These are phyloP conservation scores for Exserohilum rostratum DNA, from an alignment of 2,329 filamentous ascomycete genomes.

Conservation along the genomic window DNA sequence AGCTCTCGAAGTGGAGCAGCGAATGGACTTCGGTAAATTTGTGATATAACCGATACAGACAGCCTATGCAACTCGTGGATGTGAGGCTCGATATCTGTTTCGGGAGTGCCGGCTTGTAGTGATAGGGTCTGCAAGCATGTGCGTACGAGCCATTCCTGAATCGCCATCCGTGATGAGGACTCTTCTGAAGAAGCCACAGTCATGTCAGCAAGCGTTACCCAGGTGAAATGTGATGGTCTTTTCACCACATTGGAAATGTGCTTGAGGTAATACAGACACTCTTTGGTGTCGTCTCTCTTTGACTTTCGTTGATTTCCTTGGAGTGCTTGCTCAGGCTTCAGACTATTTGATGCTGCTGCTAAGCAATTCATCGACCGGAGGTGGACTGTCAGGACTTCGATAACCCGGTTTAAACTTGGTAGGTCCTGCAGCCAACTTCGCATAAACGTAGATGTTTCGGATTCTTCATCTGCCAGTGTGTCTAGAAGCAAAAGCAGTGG, in stretches of 20 bases:
- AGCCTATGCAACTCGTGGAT: slow-evolving; percentile 72
- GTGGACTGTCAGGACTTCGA: slow-evolving; percentile 44
- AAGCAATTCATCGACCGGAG: slow-evolving; percentile 42
- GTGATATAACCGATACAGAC: slow-evolving; percentile 68
- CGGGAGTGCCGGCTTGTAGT: slow-evolving; percentile 46
- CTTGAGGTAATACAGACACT: slow-evolving; percentile 78
- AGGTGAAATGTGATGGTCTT: slow-evolving; percentile 71
- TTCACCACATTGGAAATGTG: slow-evolving; percentile 75
- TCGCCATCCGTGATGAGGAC: slow-evolving; percentile 53
- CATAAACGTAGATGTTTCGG: slow-evolving; percentile 76
- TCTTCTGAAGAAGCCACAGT: slow-evolving; percentile 58
- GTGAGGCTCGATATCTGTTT: slow-evolving; percentile 47
- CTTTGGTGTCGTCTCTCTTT: slow-evolving; percentile 69
- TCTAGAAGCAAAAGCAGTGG: slow-evolving; percentile 85
- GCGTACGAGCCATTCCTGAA: slow-evolving; percentile 72
- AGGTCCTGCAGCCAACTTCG: slow-evolving; percentile 78
- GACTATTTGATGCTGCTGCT: slow-evolving; percentile 17
- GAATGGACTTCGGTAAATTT: slow-evolving; percentile 70
- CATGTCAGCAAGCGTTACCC: slow-evolving; percentile 72
- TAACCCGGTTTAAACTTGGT: slow-evolving; percentile 58
- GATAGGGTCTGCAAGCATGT: slow-evolving; percentile 69
- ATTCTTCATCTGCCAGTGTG: slow-evolving; percentile 72
- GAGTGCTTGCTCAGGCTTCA: slow-evolving; percentile 16
- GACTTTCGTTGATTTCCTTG: slow-evolving; percentile 3
- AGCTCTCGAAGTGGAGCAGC: slow-evolving; percentile 64